Evolutionary conservation across 805 yeast genomes (phyloP), one percentile per base, ranked within the genome.

Genomic region (Sugiyamaella chiloensis): DNA sequence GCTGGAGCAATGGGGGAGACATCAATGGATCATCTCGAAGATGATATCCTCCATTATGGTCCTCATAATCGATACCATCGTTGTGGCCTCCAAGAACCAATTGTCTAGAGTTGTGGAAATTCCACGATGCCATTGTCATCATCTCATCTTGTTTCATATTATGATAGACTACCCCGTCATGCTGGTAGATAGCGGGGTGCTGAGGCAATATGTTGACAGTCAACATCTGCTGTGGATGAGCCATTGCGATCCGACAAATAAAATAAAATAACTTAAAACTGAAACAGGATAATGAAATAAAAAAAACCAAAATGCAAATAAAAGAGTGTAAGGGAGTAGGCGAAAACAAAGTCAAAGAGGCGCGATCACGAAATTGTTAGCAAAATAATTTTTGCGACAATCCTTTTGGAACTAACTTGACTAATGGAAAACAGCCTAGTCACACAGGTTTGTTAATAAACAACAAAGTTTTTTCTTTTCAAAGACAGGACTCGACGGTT

Each of bases 1-100:
- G 35, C 32, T 20, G 41, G 4, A 34, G 35, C 11, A 39, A n/a
- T 8, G 42, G 42, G 4, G 47, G 47, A 11, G 43, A 23, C 32
- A 19, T 19, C 16, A 19, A 17, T 3, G 46, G 35, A 30, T 42
- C 24, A 19, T 11, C 20, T 9, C 12, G 46, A 29, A 42, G 20
- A 19, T 19, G 27, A 14, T 21, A 26, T 26, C 9, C 29, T 26
- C 9, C 29, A 26, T 26, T n/a, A n/a, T n/a, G n/a, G n/a, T n/a
- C n/a, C n/a, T n/a, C n/a, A n/a, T n/a, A n/a, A n/a, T n/a, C n/a
- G n/a, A n/a, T n/a, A n/a, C n/a, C n/a, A n/a, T n/a, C n/a, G 29
- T 11, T 26, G 29, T 26, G 29, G 11, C 11, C 29, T 26, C 29
- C 29, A 26, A 11, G 29, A 26, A 11, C 29, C 37, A 32, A 9